Base-by-base conservation (phyloP, 805 yeast genomes). In the Priceomyces carsonii region DNA sequence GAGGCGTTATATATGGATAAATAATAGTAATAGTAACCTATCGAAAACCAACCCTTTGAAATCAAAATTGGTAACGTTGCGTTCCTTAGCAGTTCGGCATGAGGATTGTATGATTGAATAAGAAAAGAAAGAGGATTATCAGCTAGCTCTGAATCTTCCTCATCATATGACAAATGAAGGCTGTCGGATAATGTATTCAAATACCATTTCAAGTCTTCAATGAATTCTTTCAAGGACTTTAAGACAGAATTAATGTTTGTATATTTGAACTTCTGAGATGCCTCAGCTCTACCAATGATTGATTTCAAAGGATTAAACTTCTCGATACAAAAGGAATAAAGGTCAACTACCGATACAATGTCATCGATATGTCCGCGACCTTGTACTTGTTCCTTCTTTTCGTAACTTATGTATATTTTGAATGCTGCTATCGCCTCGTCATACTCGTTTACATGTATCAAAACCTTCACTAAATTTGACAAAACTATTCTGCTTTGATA, bases 401-500 rank as follows among this genome's bases (percentile, higher is more conserved):
- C 38, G 42, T 69, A 69, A 14, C 48, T 42, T 6, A 52, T 44
- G 39, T 57, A 68, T 1, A 73, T 66, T 21, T 58, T 59, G 37
- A 67, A 59, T 0, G 71, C 71, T 6, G 69, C 69, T 33, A 61
- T 50, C 1, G 73, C 74, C 41, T 69, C 73, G 38, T 69, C 74
- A 39, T 54, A 62, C 38, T 68, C 71, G 6, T 52, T 45, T 32
- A 56, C 43, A 12, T 61, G 63, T 13, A 66, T 43, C 29, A 66
- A 51, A 1, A 59, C 47, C 29, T 55, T 48, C 18, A 68, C 57
- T 27, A 59, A 53, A 34, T 55, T 55, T 8, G 55, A 43, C 17
- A 66, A 49, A n/a, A 68, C 58, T 2, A 48, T 38, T 33, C 58
- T 60, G 43, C 66, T 62, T 38, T 67, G 73, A 41, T 59, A 69